Evolutionary conservation across 1,284 basidiomycete species (phyloP).

Genomic region (Cutaneotrichosporon mucoides): DNA sequence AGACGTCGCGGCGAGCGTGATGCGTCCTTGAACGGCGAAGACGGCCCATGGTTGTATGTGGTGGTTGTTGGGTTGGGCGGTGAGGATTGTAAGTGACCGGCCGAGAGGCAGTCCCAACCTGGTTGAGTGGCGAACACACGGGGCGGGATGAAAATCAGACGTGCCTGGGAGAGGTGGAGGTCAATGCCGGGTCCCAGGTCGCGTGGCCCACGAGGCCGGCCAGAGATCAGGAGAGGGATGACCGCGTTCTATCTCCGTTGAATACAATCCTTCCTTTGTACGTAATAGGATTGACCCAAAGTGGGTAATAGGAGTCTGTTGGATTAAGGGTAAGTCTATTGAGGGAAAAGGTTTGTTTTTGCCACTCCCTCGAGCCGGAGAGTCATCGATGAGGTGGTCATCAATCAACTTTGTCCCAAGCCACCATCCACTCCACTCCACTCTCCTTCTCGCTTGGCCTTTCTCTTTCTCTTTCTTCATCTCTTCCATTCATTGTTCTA

Average conservation of each 20-base stretch:
- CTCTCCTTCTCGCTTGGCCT: background rate
- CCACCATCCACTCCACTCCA: background rate
- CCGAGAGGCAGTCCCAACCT: background rate
- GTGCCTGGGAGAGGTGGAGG: background rate
- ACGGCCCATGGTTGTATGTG: constrained; percentile 15
- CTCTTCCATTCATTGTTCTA: background rate
- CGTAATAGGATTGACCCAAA: no score
- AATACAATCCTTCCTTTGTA: no score
- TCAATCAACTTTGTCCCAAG: no score
- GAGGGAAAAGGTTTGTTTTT: no score
- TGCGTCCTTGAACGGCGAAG: constrained; percentile 41
- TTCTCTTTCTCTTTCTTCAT: background rate
- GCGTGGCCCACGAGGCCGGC: no score
- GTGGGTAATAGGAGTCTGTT: no score
- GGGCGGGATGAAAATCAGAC: background rate
- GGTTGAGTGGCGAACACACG: background rate
- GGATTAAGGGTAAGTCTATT: no score
- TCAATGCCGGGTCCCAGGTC: background rate
- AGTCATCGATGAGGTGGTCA: no score
- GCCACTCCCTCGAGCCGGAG: background rate
- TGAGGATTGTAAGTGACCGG: background rate
- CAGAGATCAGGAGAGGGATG: no score
- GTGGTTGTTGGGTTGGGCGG: background rate
- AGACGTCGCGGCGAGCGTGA: constrained; percentile 52
- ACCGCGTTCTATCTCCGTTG: no score